These are phyloP conservation scores for Senna tora DNA, from an alignment of 306 rosid species.

Conservation along the genomic window DNA sequence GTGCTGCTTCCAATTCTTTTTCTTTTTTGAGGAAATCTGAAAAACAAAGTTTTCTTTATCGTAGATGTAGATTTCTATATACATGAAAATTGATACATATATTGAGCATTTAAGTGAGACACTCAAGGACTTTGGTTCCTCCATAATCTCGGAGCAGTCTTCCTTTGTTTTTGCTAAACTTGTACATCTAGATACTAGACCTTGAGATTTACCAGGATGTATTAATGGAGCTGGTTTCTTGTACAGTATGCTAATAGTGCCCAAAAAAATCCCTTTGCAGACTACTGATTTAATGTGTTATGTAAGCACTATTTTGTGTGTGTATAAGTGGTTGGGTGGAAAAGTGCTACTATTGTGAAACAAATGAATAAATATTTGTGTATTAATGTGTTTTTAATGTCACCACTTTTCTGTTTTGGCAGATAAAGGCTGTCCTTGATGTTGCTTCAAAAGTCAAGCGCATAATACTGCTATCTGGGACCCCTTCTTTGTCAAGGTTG, in stretches of 20 bases:
- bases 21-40: conserved; percentile 23
- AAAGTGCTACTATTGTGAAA: conserved; percentile 15
- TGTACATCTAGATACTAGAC: conserved; percentile 2
- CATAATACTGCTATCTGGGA: conserved; percentile 87
- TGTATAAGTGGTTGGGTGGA: conserved; percentile 8
- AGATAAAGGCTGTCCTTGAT: conserved; percentile 86
- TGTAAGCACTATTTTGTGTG: conserved; percentile 21
- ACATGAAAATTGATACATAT: conserved; percentile 10
- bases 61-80: background rate
- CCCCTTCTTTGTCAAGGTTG: conserved; percentile 98
- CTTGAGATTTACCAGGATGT: background rate
- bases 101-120: background rate
- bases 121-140: background rate
- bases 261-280: background rate
- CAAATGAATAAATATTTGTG: background rate
- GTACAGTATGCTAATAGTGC: background rate
- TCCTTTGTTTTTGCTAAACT: conserved; percentile 6
- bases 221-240: background rate
- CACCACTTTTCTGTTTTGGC: conserved; percentile 39
- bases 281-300: background rate
- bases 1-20: conserved; percentile 29
- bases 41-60: conserved; percentile 19
- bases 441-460: conserved; percentile 75
- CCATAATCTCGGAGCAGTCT: conserved; percentile 1
- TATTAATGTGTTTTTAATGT: background rate